Evolutionary conservation across 2,329 filamentous ascomycete genomes (phyloP).

Genomic region (Sclerotinia subarctica): DNA sequence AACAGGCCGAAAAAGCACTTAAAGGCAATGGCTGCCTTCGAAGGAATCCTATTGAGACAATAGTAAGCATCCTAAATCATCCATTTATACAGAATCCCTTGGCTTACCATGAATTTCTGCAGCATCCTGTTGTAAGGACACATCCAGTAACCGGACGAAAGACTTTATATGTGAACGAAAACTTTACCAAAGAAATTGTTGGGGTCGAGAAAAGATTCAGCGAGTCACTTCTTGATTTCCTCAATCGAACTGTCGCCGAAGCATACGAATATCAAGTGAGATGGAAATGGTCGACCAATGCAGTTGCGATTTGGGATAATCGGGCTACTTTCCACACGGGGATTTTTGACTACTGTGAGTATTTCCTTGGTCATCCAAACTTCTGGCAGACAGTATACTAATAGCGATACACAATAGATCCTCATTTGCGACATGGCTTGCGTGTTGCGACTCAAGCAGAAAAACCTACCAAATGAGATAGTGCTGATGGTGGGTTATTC

Average conservation of each 20-base stretch:
- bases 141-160: conserved; percentile 35
- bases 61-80: not conserved
- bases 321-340: conserved; percentile 21
- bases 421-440: conserved; percentile 58
- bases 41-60: conserved; percentile 34
- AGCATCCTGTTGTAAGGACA: conserved; percentile 36
- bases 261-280: conserved; percentile 34
- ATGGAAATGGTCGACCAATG: conserved; percentile 34
- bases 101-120: conserved; percentile 14
- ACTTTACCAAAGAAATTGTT: conserved; percentile 30
- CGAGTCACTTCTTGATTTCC: conserved; percentile 31
- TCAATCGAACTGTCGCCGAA: conserved; percentile 30
- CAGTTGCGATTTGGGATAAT: conserved; percentile 35
- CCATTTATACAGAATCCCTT: not conserved
- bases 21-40: conserved; percentile 25
- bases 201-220: conserved; percentile 34
- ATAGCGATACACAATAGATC: not conserved
- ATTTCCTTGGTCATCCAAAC: not conserved
- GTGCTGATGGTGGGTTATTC: not conserved
- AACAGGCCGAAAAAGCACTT: conserved; percentile 7
- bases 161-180: conserved; percentile 32
- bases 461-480: conserved; percentile 48
- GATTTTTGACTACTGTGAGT: conserved; percentile 19
- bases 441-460: conserved; percentile 69
- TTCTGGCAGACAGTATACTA: not conserved